A percentile compares a stretch with the other conserved stretches of the same genome.
These are phyloP conservation scores for Haematococcus sp. DNA, from an alignment of 139 green algal species.

Conservation along the genomic window DNA sequence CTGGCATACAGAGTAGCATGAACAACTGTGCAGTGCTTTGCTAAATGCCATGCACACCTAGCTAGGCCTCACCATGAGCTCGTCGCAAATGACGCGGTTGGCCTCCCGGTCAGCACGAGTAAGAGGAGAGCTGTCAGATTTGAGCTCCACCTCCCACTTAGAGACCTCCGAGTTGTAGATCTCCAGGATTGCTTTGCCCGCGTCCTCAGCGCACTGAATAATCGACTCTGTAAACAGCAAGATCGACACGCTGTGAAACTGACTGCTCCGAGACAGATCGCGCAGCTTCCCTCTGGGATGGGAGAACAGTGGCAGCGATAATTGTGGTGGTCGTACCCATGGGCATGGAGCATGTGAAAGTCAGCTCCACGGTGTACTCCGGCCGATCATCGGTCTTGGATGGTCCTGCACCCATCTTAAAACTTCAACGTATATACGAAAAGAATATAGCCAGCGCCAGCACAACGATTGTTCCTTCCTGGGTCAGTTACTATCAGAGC, in stretches of 20 bases:
- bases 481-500: too few relatives aligned
- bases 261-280: too few relatives aligned
- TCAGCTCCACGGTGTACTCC: conserved; percentile 8
- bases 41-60: too few relatives aligned
- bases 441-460: too few relatives aligned
- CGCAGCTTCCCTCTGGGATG: too few relatives aligned
- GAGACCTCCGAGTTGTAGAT: conserved; percentile 69
- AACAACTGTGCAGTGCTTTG: too few relatives aligned
- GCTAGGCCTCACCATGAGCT: conserved; percentile 6
- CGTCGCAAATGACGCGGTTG: conserved; percentile 76
- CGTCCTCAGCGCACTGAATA: conserved; percentile 58
- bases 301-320: too few relatives aligned
- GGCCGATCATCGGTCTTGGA: background rate
- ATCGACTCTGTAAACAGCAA: conserved; percentile 44
- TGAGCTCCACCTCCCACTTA: conserved; percentile 66
- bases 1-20: too few relatives aligned
- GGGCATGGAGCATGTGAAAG: background rate
- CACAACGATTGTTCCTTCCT: too few relatives aligned
- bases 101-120: conserved; percentile 73
- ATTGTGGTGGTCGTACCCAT: background rate
- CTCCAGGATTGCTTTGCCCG: conserved; percentile 65
- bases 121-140: conserved; percentile 74
- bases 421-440: too few relatives aligned
- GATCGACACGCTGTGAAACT: too few relatives aligned
- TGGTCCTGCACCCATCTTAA: too few relatives aligned